Base-by-base conservation (phyloP, 768 basidiomycete species). In the Lactifluus hygrophoroides region DNA sequence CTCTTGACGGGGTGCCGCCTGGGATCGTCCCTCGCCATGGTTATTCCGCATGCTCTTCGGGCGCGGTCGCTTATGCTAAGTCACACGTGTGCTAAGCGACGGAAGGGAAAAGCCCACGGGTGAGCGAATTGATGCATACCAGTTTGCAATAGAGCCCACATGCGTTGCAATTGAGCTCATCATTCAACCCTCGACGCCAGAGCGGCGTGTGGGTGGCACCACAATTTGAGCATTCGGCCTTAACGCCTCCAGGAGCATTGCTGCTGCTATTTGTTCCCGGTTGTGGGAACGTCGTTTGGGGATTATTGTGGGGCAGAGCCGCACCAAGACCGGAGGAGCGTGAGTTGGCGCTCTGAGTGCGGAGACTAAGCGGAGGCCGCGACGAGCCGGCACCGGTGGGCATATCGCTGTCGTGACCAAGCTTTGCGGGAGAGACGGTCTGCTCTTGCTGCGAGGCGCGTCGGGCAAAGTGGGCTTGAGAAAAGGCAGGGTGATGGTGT, bases 141-240 rank as follows among this genome's bases (percentile, higher is more conserved):
- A 90, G 69, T 68, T 92, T 92, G 70, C 88, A 93, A 68, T 93
- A 93, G 42, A 92, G 72, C 4, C 90, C 90, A 62, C 90, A 92
- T 0, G 90, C 90, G 65, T 93, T 92, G 68, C 90, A 92, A 65
- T 93, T 93, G 57, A 93, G 70, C 72, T 93, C 90, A 63, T 93
- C 90, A 61, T 91, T 92, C 64, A 93, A 70, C 0, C 90, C 90
- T 2, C 90, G 79, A 17, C 90, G 77, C 90, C 90, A 93, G 27
- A 93, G 79, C 7, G 90, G 90, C 0, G 90, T 92, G 62, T 90
- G 89, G 0, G 89, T 92, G 4, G 90, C 90, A 21, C 90, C 90
- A 65, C 90, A 92, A 70, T 91, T 92, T 7, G 85, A 85, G 67
- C 90, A 92, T 65, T 91, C 90, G 6, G 88, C 87, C 73, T 91